Evolutionary conservation across 345 rosid species (phyloP).

Genomic region (Murraya paniculata): DNA sequence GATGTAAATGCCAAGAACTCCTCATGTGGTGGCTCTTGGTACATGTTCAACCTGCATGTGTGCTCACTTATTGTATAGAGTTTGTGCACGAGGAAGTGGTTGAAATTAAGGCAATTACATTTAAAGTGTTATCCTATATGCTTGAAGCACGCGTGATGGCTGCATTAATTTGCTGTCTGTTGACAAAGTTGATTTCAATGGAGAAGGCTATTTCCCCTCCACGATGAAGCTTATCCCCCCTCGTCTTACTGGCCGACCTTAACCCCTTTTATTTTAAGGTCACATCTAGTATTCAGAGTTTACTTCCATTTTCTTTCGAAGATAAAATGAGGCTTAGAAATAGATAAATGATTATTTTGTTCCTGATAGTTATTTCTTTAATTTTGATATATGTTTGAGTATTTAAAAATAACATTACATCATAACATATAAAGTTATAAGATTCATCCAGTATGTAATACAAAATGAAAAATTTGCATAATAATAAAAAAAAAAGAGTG

Average conservation of each 20-base stretch:
- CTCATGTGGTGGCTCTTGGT: neutral
- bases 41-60: neutral
- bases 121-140: neutral
- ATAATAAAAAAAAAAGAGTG: no score
- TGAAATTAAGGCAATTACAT: neutral
- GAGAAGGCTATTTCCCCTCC: no score
- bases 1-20: slow-evolving; percentile 6
- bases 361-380: no score
- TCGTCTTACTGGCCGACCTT: no score
- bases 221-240: no score
- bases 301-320: accelerated
- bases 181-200: no score
- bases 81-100: neutral
- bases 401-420: neutral
- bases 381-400: neutral
- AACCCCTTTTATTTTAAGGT: no score
- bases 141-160: neutral
- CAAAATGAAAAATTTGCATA: no score
- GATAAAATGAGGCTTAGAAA: no score
- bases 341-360: accelerated
- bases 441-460: no score
- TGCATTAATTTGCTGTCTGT: no score
- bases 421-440: neutral
- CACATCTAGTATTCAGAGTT: no score
- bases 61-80: neutral